phyloP scores from a whole-genome alignment of 2,329 filamentous ascomycete species.

The Raffaelea albimanens region DNA sequence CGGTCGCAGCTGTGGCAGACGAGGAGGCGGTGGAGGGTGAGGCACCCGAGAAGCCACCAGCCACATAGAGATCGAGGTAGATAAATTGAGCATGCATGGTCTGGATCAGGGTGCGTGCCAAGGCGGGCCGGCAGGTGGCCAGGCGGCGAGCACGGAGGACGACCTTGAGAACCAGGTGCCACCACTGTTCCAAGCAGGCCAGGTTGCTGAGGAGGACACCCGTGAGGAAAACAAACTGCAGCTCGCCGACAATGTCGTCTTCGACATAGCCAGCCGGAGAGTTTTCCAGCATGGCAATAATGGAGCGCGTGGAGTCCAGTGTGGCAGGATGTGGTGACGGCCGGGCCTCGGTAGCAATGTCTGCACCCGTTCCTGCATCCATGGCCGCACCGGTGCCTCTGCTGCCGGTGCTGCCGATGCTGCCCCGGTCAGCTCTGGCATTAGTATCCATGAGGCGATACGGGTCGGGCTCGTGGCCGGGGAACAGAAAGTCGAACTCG shows the following conservation, averaged over 20 bases:
- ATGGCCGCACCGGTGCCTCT: no score
- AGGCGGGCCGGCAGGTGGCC: constrained; percentile 28
- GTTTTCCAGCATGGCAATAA: constrained; percentile 16
- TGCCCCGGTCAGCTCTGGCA: no score
- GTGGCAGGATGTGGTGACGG: constrained; percentile 2
- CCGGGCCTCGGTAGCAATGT: neutral
- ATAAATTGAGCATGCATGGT: constrained; percentile 45
- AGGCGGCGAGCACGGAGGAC: constrained; percentile 42
- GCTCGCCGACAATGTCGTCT: constrained; percentile 44
- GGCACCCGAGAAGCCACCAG: constrained; percentile 22
- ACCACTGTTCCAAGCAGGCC: constrained; percentile 54
- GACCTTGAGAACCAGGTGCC: constrained; percentile 41
- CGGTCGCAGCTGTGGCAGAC: neutral
- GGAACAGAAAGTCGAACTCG: constrained; percentile 39
- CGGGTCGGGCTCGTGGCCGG: constrained; percentile 33
- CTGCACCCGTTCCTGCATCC: no score
- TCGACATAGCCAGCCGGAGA: constrained; percentile 16
- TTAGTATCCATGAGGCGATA: constrained; percentile 17
- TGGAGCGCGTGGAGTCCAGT: constrained; percentile 16
- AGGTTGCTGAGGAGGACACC: constrained; percentile 49
- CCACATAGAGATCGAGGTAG: constrained; percentile 40
- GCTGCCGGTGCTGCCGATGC: no score
- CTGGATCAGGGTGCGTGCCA: constrained; percentile 37
- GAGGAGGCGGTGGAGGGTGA: constrained; percentile 19
- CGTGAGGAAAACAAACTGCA: constrained; percentile 50